Evolutionary conservation across 2,329 filamentous ascomycete genomes (phyloP).

Genomic region (Monilinia fructicola): DNA sequence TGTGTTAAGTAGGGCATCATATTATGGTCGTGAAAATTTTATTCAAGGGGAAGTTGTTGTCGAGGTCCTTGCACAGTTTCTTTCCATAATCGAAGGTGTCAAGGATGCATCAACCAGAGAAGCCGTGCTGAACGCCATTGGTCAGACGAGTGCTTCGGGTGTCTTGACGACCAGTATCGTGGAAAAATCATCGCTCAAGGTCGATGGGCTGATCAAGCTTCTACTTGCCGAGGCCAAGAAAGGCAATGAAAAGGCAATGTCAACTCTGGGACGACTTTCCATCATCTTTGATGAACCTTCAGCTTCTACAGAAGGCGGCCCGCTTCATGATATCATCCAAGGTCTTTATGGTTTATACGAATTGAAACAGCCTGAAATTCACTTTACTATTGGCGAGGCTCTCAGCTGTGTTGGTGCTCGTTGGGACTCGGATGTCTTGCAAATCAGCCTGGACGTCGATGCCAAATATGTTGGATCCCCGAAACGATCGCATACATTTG

Average conservation of each 20-base stretch:
- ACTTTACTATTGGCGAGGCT: constrained; percentile 89
- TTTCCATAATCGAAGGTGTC: constrained; percentile 53
- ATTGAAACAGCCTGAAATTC: constrained; percentile 79
- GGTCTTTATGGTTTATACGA: constrained; percentile 77
- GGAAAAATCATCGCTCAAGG: constrained; percentile 30
- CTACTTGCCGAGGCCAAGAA: constrained; percentile 71
- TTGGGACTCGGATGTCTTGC: constrained; percentile 80
- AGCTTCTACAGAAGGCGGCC: constrained; percentile 39
- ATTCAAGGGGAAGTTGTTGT: constrained; percentile 44
- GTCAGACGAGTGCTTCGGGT: constrained; percentile 60
- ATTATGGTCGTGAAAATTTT: constrained; percentile 45
- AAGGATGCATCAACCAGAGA: constrained; percentile 58
- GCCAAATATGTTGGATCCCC: constrained; percentile 45
- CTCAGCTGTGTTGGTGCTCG: constrained; percentile 74
- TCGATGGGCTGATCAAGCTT: constrained; percentile 52
- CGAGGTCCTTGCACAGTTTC: constrained; percentile 46
- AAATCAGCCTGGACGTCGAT: constrained; percentile 74
- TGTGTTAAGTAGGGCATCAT: constrained; percentile 55
- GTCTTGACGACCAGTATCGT: constrained; percentile 44
- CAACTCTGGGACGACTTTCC: constrained; percentile 75
- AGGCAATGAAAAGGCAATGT: constrained; percentile 78
- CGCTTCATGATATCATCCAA: constrained; percentile 58
- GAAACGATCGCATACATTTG: constrained; percentile 44
- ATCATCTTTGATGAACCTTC: constrained; percentile 55
- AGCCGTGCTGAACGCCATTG: constrained; percentile 56